Conservation (phyloP, 2,329 filamentous ascomycete species). For the Stemphylium beticola region DNA sequence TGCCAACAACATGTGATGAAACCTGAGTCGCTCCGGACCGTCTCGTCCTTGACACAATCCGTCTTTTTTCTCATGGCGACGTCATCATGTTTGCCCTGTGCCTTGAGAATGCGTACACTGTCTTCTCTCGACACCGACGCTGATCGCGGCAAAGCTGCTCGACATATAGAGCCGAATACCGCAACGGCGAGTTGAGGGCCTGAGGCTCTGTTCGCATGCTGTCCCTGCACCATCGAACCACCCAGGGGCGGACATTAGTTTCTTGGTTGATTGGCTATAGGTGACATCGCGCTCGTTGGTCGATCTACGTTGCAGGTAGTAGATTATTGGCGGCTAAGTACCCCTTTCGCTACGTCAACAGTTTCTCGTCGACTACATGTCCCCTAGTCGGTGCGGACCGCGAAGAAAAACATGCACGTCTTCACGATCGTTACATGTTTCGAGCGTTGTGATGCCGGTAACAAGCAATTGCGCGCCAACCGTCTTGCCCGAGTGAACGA, state of each 20-base stretch:
- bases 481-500: not conserved
- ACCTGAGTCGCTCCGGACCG: slow-evolving; percentile 15
- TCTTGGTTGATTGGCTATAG: slow-evolving; percentile 20
- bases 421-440: slow-evolving; percentile 2
- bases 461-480: slow-evolving; percentile 4
- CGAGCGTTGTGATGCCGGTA: not conserved
- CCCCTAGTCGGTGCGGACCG: not conserved
- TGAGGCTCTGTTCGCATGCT: slow-evolving; percentile 29
- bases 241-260: slow-evolving; percentile 23
- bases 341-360: slow-evolving; percentile 23
- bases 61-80: too few species aligned
- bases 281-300: slow-evolving; percentile 12
- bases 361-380: slow-evolving; percentile 8
- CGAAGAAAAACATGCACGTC: not conserved
- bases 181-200: slow-evolving; percentile 16
- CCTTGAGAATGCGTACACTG: not conserved
- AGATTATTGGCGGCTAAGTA: slow-evolving; percentile 11
- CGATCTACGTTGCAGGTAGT: slow-evolving; percentile 19
- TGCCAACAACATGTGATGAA: slow-evolving; percentile 34
- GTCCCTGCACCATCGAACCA: slow-evolving; percentile 31
- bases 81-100: not conserved
- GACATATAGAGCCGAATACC: not conserved
- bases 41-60: not conserved
- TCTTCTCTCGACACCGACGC: not conserved
- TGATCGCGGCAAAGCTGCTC: not conserved